Evolutionary conservation across 371 early-diverging fungal genomes (phyloP), one percentile per base, ranked within the genome.

Genomic region (Aphelidium insulamus): DNA sequence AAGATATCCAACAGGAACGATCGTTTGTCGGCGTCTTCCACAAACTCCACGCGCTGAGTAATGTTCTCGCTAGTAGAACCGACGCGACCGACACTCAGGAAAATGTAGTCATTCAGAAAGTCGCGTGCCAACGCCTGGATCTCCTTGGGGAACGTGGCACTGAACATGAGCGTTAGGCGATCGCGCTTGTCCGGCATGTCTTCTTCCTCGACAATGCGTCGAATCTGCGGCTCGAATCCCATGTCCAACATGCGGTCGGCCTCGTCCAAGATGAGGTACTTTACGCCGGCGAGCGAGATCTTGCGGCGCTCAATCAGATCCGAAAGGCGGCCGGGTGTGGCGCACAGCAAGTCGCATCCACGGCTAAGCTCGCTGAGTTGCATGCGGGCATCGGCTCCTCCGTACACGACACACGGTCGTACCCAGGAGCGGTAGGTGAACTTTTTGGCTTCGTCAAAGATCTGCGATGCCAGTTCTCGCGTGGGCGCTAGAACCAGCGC

Each of bases 211-310:
- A 70, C 57, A 4, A 97, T 84, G 23, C 81, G 78, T 36, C 97
- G 71, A 42, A 98, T 94, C 55, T 97, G 98, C 22, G 88, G 86
- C 53, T 94, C 95, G 59, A 98, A 97, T 35, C 98, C 98, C 92
- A 92, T 95, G 48, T 98, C 99, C 26, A 94, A 66, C 85, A 95
- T 87, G 40, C 97, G 78, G 59, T 99, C 99, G 16, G 98, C 99
- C 58, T 99, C 99, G 52, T 99, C 99, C 14, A 32, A 37, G 1
- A 54, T 5, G 17, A 21, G 26, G 28, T 43, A 33, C 5, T 27
- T 34, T 19, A 47, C 22, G 31, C 12, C 38, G 20, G 10, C 37
- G 33, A 25, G 50, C 31, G 21, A 52, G 40, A 44, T 48, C 51
- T 43, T 69, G 9, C 77, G 77, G 34, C 91, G 79, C 50, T 91